Percentiles rank a stretch among this genome's conserved stretches.
These are phyloP conservation scores for Streptanthus diversifolius DNA, from an alignment of 345 rosid species.

Conservation along the genomic window DNA sequence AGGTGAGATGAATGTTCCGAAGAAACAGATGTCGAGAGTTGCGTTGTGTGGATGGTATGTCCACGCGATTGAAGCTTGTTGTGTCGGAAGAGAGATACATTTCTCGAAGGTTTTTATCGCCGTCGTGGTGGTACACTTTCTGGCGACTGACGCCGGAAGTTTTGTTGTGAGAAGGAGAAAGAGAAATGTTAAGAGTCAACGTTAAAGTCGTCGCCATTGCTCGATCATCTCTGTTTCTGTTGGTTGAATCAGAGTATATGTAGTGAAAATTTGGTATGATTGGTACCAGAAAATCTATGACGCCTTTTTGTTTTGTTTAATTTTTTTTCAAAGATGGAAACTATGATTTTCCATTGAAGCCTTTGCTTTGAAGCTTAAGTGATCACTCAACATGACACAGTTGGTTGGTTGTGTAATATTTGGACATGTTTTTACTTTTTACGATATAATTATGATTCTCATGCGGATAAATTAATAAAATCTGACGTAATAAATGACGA, in stretches of 20 bases:
- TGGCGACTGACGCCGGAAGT: conserved; percentile 32
- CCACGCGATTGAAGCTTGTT: conserved; percentile 94
- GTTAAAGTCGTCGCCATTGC: conserved; percentile 11
- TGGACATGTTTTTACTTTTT: conserved; percentile 23
- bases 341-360: conserved; percentile 11
- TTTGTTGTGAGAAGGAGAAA: conserved; percentile 30
- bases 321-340: neutral
- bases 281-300: conserved; percentile 5
- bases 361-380: conserved; percentile 59
- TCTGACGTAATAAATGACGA: conserved; percentile 1
- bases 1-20: conserved; percentile 88
- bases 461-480: conserved; percentile 3
- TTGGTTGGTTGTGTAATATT: conserved; percentile 36
- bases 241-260: neutral
- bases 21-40: conserved; percentile 81
- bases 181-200: conserved; percentile 25
- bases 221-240: conserved; percentile 15
- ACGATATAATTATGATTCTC: neutral
- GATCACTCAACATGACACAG: conserved; percentile 22
- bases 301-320: neutral
- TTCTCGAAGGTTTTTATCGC: conserved; percentile 59
- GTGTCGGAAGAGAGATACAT: conserved; percentile 80
- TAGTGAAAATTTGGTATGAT: neutral
- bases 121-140: conserved; percentile 59
- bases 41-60: conserved; percentile 76